Conservation (phyloP, 352 stramenopile species). For the Pythium angustatum region DNA sequence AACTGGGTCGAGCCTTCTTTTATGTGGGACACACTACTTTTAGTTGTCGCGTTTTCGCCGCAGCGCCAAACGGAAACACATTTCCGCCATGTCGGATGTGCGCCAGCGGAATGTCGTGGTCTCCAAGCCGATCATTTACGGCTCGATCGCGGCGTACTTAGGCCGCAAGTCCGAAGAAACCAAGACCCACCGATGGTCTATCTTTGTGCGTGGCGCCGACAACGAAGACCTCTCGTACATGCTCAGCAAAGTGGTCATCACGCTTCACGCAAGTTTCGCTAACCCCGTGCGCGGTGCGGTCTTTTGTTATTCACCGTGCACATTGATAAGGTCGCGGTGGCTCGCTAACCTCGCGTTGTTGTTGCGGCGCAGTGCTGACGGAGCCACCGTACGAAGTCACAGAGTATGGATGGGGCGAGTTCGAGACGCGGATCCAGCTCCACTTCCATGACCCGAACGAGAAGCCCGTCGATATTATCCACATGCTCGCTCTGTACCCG, state of each 20-base stretch:
- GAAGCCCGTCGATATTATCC: constrained; percentile 90
- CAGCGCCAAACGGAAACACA: no score
- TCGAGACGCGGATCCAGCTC: constrained; percentile 96
- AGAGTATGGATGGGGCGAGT: constrained; percentile 97
- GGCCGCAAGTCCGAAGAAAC: constrained; percentile 93
- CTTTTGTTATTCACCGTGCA: not conserved
- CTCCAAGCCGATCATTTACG: constrained; percentile 94
- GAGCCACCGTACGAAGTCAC: constrained; percentile 96
- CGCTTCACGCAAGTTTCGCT: constrained; percentile 95
- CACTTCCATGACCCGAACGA: constrained; percentile 95
- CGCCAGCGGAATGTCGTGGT: constrained; percentile 83
- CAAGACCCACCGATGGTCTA: constrained; percentile 94
- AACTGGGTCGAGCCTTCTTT: not conserved
- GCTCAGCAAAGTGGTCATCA: constrained; percentile 97
- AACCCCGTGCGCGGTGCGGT: constrained; percentile 89
- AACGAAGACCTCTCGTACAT: constrained; percentile 94
- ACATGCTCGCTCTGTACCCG: constrained; percentile 86
- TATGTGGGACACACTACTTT: not conserved
- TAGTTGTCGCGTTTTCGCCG: no score
- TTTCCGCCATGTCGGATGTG: constrained; percentile 69
- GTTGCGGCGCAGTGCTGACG: constrained; percentile 92
- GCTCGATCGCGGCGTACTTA: constrained; percentile 92
- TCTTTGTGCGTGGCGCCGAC: constrained; percentile 93
- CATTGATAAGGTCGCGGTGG: not conserved
- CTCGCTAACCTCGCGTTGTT: no score